Evolutionary conservation across 1,139 yeast genomes (phyloP).

Genomic region (Debaryomyces sp.): DNA sequence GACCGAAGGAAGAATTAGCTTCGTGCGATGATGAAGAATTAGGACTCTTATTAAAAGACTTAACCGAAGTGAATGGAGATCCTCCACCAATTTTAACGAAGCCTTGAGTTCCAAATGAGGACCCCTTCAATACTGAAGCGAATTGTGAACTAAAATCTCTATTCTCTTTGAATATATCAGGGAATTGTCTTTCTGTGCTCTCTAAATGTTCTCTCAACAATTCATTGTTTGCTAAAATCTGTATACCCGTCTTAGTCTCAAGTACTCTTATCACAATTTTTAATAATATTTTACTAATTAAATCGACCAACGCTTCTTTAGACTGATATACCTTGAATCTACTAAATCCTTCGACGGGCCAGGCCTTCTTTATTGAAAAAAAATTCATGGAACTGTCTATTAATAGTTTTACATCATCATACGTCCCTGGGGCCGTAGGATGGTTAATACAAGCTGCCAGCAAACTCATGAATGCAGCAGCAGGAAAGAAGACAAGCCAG

Average conservation of each 20-base stretch:
- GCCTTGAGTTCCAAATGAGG: constrained; percentile 10
- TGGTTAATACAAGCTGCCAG: constrained; percentile 35
- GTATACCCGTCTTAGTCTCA: constrained; percentile 22
- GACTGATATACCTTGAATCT: constrained; percentile 20
- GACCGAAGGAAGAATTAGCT: not conserved
- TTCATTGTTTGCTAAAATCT: constrained; percentile 19
- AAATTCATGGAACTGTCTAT: constrained; percentile 30
- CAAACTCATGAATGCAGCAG: constrained; percentile 36
- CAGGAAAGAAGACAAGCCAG: constrained; percentile 38
- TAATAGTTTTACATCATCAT: constrained; percentile 33
- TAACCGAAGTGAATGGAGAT: constrained; percentile 15
- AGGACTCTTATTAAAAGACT: not conserved
- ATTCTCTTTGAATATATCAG: constrained; percentile 18
- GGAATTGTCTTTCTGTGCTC: constrained; percentile 23
- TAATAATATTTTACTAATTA: constrained; percentile 27
- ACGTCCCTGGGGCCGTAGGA: constrained; percentile 30
- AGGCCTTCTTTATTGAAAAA: constrained; percentile 17
- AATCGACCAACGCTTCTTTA: constrained; percentile 25
- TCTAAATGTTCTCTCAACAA: constrained; percentile 28
- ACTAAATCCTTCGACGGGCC: constrained; percentile 15
- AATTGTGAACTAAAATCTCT: not conserved
- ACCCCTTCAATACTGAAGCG: not conserved
- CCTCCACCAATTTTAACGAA: constrained; percentile 17
- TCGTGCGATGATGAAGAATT: not conserved
- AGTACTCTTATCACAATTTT: constrained; percentile 26